Percentiles rank a stretch among this genome's conserved stretches.
Conservation (phyloP, 768 basidiomycete species). For the Tulasnella sp. region DNA sequence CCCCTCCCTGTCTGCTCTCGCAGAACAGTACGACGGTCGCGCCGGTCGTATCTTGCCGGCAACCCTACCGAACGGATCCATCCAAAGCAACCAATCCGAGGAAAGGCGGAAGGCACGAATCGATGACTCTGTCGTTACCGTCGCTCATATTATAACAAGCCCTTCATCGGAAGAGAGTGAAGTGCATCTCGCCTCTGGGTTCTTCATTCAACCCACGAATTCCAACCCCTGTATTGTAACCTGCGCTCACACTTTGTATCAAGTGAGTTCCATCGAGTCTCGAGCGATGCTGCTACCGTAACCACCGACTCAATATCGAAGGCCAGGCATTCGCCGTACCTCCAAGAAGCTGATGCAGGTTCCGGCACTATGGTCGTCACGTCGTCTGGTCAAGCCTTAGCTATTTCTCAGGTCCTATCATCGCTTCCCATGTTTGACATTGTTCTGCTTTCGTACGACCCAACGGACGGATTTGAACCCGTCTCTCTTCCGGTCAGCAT, state of each 20-base stretch:
- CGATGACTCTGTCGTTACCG: slow-evolving; percentile 41
- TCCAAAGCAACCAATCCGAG: slow-evolving; percentile 40
- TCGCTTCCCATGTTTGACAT: slow-evolving; percentile 60
- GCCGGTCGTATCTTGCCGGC: slow-evolving; percentile 46
- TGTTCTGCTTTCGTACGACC: slow-evolving; percentile 42
- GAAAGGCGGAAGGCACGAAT: slow-evolving; percentile 35
- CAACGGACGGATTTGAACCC: slow-evolving; percentile 30
- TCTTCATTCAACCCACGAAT: slow-evolving; percentile 46
- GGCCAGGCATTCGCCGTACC: slow-evolving; percentile 38
- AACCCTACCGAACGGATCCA: slow-evolving; percentile 48
- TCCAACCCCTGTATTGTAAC: slow-evolving; percentile 44
- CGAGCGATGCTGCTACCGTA: neutral
- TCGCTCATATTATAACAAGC: slow-evolving; percentile 54
- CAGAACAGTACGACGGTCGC: slow-evolving; percentile 46
- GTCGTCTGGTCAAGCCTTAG: slow-evolving; percentile 37
- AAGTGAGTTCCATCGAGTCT: slow-evolving; percentile 42
- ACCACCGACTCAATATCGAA: slow-evolving; percentile 38
- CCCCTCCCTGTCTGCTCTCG: slow-evolving; percentile 37
- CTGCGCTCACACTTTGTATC: slow-evolving; percentile 63
- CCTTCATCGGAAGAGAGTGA: slow-evolving; percentile 43
- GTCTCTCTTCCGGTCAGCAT: slow-evolving; percentile 58
- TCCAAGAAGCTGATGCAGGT: slow-evolving; percentile 40
- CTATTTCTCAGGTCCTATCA: slow-evolving; percentile 49
- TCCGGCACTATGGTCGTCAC: slow-evolving; percentile 38
- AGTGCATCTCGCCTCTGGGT: slow-evolving; percentile 56